Evolutionary conservation across 2,329 filamentous ascomycete genomes (phyloP).

Genomic region (Balansia obtecta): DNA sequence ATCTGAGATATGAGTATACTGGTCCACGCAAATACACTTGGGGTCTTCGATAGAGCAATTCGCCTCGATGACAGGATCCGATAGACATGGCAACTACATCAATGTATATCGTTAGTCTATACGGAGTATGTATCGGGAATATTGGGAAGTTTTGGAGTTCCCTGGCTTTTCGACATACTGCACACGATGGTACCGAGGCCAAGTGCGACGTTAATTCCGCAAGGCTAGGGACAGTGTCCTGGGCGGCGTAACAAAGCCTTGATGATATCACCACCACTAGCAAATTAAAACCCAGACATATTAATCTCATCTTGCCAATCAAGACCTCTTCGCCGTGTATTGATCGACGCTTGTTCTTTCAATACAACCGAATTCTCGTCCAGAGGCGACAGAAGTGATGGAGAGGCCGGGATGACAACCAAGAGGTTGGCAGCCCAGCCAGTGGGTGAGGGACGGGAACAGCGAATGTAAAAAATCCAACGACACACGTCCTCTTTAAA

Average conservation of each 20-base stretch:
- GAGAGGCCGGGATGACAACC: no score
- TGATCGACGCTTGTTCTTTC: not conserved
- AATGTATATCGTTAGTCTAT: not conserved
- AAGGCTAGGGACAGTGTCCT: not conserved
- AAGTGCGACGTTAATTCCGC: not conserved
- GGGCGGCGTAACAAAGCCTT: not conserved
- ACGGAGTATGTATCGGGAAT: not conserved
- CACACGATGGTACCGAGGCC: constrained; percentile 1
- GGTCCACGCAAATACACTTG: constrained; percentile 24
- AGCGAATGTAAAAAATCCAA: not conserved
- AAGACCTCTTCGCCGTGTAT: not conserved
- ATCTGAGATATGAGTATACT: constrained; percentile 10
- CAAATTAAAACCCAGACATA: not conserved
- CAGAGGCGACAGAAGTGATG: not conserved
- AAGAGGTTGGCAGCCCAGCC: not conserved
- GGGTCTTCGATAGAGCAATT: constrained; percentile 9
- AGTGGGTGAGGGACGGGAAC: not conserved
- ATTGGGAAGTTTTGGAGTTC: not conserved
- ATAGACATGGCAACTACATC: constrained; percentile 2
- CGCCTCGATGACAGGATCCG: not conserved
- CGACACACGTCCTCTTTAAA: not conserved
- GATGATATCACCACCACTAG: not conserved
- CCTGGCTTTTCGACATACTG: not conserved
- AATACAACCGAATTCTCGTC: not conserved
- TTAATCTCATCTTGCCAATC: not conserved